Conservation (phyloP, 495 filamentous ascomycete species). For the Trichoderma virens region DNA sequence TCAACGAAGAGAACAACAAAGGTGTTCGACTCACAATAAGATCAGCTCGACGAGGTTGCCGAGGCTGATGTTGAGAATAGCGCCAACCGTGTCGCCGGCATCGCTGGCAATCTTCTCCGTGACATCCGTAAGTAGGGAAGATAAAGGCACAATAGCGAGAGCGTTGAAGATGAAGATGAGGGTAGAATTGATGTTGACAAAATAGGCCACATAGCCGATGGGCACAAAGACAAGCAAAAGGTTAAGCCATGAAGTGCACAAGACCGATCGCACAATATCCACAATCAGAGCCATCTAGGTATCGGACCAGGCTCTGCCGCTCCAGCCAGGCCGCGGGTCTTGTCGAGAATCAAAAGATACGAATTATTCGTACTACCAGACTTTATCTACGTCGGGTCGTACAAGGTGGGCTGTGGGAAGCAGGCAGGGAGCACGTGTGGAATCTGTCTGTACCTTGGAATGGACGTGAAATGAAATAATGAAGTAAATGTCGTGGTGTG, state of each 20-base stretch:
- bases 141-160: conserved; percentile 62
- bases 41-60: conserved; percentile 72
- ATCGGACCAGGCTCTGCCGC: background rate
- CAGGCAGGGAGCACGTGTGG: no score
- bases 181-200: conserved; percentile 9
- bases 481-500: no score
- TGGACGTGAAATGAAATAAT: background rate
- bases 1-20: background rate
- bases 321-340: background rate
- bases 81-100: conserved; percentile 61
- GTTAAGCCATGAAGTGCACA: conserved; percentile 11
- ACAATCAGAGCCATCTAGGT: conserved; percentile 2
- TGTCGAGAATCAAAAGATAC: background rate
- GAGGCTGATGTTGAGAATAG: conserved; percentile 65
- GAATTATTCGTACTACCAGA: no score
- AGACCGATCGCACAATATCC: conserved; percentile 1
- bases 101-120: conserved; percentile 63
- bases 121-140: conserved; percentile 56
- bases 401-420: no score
- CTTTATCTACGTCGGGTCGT: no score
- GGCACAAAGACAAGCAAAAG: conserved; percentile 10
- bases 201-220: conserved; percentile 9
- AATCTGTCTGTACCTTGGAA: background rate
- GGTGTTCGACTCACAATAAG: conserved; percentile 45
- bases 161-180: conserved; percentile 59